Percentiles rank a stretch among this genome's conserved stretches.
phyloP scores from a whole-genome alignment of 345 rosid species.

The Stellera chamaejasme region DNA sequence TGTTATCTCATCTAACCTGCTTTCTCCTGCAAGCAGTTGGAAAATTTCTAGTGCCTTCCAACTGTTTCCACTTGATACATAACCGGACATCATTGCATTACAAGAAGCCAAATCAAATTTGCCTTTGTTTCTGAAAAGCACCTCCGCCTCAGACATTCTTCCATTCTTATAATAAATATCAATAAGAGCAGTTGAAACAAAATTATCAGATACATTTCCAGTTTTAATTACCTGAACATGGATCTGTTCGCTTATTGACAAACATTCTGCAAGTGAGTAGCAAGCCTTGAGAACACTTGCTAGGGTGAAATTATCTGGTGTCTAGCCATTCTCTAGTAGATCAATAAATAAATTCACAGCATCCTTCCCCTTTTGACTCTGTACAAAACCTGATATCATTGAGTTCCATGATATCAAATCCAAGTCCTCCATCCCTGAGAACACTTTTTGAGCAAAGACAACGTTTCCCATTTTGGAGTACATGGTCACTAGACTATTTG shows the following conservation, averaged over 20 bases:
- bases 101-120: conserved; percentile 39
- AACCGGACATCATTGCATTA: conserved; percentile 57
- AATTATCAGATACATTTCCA: conserved; percentile 24
- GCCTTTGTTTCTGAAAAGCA: conserved; percentile 25
- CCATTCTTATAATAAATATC: conserved; percentile 40
- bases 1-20: conserved; percentile 36
- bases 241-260: conserved; percentile 35
- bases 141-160: conserved; percentile 43
- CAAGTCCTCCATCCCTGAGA: conserved; percentile 31
- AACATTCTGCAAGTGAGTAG: conserved; percentile 36
- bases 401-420: conserved; percentile 68
- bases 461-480: conserved; percentile 37
- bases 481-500: conserved; percentile 45
- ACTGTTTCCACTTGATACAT: conserved; percentile 25
- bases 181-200: conserved; percentile 48
- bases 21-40: conserved; percentile 32
- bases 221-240: conserved; percentile 44
- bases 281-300: conserved; percentile 46
- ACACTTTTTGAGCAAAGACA: conserved; percentile 23
- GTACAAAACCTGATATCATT: conserved; percentile 33
- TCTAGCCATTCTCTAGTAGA: conserved; percentile 27
- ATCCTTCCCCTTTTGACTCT: conserved; percentile 31
- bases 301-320: conserved; percentile 45
- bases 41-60: conserved; percentile 39
- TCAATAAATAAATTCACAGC: conserved; percentile 32